These are phyloP conservation scores for Rhizophagus clarus DNA, from an alignment of 192 early-diverging fungal species.

Conservation along the genomic window DNA sequence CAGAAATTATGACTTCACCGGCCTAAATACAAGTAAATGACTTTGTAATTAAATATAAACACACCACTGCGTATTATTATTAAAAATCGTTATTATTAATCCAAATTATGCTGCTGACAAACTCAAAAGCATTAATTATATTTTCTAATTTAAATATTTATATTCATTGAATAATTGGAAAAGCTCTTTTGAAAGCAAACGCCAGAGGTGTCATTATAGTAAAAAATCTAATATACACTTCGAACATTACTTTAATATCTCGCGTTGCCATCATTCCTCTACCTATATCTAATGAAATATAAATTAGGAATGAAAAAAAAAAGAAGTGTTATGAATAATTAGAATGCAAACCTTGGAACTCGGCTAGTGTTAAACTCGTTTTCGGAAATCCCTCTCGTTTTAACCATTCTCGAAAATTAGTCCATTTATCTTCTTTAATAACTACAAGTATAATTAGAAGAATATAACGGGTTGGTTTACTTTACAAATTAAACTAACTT, in stretches of 20 bases:
- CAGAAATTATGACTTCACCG: slow-evolving; percentile 56
- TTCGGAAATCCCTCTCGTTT: slow-evolving; percentile 47
- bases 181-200: too few species aligned
- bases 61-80: too few species aligned
- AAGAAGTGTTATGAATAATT: background rate
- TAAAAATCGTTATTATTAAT: too few species aligned
- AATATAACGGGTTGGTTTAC: background rate
- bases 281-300: slow-evolving; percentile 47
- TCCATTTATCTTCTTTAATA: slow-evolving; percentile 50
- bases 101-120: too few species aligned
- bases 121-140: too few species aligned
- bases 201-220: background rate
- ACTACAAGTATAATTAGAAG: slow-evolving; percentile 26
- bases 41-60: background rate
- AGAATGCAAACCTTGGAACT: slow-evolving; percentile 46
- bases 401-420: slow-evolving; percentile 53
- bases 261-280: slow-evolving; percentile 64
- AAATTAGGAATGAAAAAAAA: background rate
- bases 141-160: too few species aligned
- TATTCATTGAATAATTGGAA: too few species aligned
- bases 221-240: background rate
- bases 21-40: slow-evolving; percentile 35
- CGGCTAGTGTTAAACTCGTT: slow-evolving; percentile 55
- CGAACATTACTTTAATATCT: slow-evolving; percentile 46
- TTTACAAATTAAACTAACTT: background rate